Conservation (phyloP, 2,329 filamentous ascomycete species). For the Clarireedia paspali region DNA sequence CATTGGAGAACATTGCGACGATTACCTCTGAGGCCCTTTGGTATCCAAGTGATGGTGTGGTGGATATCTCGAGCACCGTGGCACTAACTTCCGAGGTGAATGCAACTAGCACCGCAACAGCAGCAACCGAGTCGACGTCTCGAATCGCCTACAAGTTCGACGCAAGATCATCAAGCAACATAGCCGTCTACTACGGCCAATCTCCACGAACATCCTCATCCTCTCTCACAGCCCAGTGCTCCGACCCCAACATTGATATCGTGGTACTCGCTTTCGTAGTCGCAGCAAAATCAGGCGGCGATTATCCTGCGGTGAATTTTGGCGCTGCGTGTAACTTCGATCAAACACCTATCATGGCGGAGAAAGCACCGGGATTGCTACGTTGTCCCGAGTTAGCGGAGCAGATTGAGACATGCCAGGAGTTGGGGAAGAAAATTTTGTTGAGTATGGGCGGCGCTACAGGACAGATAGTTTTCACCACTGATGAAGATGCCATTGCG, state of each 20-base stretch:
- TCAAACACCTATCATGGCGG: conserved; percentile 27
- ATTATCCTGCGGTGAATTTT: conserved; percentile 21
- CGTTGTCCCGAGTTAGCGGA: conserved; percentile 32
- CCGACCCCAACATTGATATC: conserved; percentile 30
- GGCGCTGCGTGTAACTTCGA: conserved; percentile 30
- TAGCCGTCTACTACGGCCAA: conserved; percentile 31
- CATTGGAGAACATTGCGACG: background rate
- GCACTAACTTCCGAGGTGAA: background rate
- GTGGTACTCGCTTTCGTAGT: conserved; percentile 28
- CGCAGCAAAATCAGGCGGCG: conserved; percentile 2
- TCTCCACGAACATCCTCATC: conserved; percentile 22
- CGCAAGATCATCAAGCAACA: conserved; percentile 20
- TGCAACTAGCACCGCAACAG: background rate
- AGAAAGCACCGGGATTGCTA: conserved; percentile 31
- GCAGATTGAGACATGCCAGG: conserved; percentile 30
- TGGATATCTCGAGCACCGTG: background rate
- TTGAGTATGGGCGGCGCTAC: conserved; percentile 31
- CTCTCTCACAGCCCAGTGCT: conserved; percentile 27
- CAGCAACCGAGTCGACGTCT: background rate
- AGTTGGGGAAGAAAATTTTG: conserved; percentile 32
- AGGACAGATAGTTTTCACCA: conserved; percentile 25
- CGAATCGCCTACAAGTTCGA: conserved; percentile 22
- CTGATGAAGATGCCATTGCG: conserved; percentile 22
- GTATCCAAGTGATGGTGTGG: background rate
- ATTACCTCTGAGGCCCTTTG: background rate